A percentile compares a stretch with the other conserved stretches of the same genome.
Conservation (phyloP, 306 rosid genomes). For the Luffa acutangula region DNA sequence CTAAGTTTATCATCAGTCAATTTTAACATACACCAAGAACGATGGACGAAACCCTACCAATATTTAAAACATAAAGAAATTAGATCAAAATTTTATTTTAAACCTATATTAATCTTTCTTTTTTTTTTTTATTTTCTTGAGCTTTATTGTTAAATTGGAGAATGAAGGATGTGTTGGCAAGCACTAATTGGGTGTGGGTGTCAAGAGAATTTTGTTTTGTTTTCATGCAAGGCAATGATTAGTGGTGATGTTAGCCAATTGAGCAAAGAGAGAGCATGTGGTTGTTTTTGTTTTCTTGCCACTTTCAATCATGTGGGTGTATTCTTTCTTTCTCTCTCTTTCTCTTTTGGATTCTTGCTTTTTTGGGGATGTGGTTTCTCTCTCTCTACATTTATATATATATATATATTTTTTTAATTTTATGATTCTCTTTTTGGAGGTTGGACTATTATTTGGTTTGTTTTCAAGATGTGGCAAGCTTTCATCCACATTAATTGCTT, state of each 20-base stretch:
- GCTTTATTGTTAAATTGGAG: background rate
- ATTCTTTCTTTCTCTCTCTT: background rate
- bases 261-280: background rate
- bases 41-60: no score
- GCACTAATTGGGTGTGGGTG: slow-evolving; percentile 47
- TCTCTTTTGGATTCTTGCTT: slow-evolving; percentile 10
- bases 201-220: slow-evolving; percentile 46
- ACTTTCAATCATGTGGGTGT: slow-evolving; percentile 7
- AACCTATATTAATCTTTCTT: no score
- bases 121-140: no score
- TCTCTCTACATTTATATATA: background rate
- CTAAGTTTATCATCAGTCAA: no score
- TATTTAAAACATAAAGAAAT: no score
- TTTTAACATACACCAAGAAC: no score
- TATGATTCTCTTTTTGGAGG: background rate
- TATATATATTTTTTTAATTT: background rate
- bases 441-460: background rate
- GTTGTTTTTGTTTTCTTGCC: background rate
- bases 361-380: background rate
- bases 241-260: slow-evolving; percentile 4
- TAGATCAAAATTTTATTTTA: no score
- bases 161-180: slow-evolving; percentile 24
- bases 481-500: background rate
- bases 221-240: slow-evolving; percentile 30
- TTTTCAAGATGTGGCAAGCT: background rate